A percentile compares a stretch with the other conserved stretches of the same genome.
These are phyloP conservation scores for Coelastrella sp. DNA, from an alignment of 139 green algal genomes.

Conservation along the genomic window DNA sequence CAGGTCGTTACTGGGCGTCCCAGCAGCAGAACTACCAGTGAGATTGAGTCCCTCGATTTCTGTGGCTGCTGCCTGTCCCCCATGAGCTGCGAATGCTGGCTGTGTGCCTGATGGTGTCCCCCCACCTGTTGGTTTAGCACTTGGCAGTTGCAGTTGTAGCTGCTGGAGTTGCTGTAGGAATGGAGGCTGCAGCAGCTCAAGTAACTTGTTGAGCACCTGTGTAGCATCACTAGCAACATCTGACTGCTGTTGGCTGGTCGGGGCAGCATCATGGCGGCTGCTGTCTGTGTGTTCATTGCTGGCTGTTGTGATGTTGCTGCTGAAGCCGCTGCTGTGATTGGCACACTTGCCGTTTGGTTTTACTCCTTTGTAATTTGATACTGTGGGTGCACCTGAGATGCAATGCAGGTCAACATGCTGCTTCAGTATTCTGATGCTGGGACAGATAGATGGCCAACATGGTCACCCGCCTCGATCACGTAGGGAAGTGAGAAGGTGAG, in stretches of 20 bases:
- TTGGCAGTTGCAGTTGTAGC: neutral
- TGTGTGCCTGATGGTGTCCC: neutral
- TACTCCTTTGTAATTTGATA: no score
- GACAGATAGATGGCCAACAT: no score
- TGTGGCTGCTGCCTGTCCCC: no score
- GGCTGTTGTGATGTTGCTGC: neutral
- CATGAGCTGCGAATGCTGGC: neutral
- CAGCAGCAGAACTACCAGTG: no score
- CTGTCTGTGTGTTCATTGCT: neutral
- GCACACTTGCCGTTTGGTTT: neutral
- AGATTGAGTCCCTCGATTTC: no score
- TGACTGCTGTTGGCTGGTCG: neutral
- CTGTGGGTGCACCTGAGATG: no score
- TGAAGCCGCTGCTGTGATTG: neutral
- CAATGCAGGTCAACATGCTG: no score
- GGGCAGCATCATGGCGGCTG: neutral
- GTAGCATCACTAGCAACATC: neutral
- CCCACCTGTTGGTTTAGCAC: neutral
- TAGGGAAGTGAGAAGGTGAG: no score
- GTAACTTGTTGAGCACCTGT: neutral
- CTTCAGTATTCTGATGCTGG: no score
- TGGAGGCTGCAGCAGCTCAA: constrained; percentile 26
- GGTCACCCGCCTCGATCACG: no score
- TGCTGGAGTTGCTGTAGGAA: constrained; percentile 7
- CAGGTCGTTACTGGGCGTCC: no score